Evolutionary conservation across 495 filamentous ascomycete species (phyloP).

Genomic region (Cercophora sp.): DNA sequence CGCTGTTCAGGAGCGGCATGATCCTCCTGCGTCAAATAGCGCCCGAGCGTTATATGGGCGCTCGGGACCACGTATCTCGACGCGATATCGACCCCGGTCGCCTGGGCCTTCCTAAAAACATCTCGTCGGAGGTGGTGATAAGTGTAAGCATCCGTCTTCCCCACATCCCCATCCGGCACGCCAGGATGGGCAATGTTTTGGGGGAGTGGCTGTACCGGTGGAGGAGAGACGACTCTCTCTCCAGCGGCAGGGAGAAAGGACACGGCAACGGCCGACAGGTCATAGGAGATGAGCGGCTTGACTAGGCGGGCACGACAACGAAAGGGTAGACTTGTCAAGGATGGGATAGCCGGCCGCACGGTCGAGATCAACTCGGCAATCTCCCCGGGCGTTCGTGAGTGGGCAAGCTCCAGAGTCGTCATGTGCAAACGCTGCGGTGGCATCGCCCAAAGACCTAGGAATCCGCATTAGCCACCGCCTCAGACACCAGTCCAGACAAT

Average conservation of each 20-base stretch:
- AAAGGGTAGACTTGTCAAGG: constrained; percentile 60
- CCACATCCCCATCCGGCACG: neutral
- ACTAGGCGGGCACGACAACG: constrained; percentile 65
- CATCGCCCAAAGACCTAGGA: constrained; percentile 77
- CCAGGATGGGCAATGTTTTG: constrained; percentile 13
- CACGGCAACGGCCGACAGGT: constrained; percentile 77
- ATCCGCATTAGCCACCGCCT: constrained; percentile 62
- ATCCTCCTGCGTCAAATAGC: constrained; percentile 62
- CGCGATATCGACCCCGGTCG: constrained; percentile 56
- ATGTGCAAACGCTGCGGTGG: constrained; percentile 73
- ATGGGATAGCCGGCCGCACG: constrained; percentile 44
- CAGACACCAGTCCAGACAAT: constrained; percentile 60
- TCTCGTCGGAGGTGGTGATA: constrained; percentile 90
- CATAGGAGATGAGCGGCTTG: constrained; percentile 79
- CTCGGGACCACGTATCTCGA: constrained; percentile 82
- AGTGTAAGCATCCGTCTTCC: constrained; percentile 58
- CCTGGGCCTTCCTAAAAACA: constrained; percentile 56
- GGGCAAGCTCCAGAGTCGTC: constrained; percentile 77
- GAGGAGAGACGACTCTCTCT: constrained; percentile 42
- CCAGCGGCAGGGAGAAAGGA: constrained; percentile 76
- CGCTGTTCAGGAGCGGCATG: constrained; percentile 47
- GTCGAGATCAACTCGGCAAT: constrained; percentile 55
- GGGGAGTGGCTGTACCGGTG: constrained; percentile 26
- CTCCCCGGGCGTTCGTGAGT: constrained; percentile 59
- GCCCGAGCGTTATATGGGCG: constrained; percentile 80